These are phyloP conservation scores for Sugiyamaella grinbergsii DNA, from an alignment of 1,139 yeast species.

Conservation along the genomic window DNA sequence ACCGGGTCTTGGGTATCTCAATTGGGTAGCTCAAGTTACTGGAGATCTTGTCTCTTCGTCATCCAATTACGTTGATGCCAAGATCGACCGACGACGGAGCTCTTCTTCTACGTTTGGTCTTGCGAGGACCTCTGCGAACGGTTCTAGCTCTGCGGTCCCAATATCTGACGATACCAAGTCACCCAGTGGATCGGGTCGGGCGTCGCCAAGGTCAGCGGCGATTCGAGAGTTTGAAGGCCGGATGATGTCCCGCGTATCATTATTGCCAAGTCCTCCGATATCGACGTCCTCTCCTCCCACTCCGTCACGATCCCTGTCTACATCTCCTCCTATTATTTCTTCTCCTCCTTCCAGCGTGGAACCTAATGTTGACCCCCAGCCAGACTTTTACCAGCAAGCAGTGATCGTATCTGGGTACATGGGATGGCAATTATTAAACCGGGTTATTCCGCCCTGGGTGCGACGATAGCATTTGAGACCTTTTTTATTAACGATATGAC, in stretches of 20 bases:
- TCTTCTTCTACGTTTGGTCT: background rate
- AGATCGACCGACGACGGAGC: conserved; percentile 16
- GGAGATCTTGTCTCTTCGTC: conserved; percentile 33
- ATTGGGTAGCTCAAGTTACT: conserved; percentile 32
- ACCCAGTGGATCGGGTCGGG: conserved; percentile 1
- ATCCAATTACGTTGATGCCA: conserved; percentile 29
- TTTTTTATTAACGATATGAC: background rate
- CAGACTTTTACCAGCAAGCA: conserved; percentile 34
- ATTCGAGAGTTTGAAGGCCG: conserved; percentile 8
- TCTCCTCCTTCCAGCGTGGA: background rate
- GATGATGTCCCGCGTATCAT: background rate
- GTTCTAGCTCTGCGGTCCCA: too few species aligned
- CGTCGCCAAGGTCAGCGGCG: conserved; percentile 1
- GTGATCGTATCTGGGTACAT: conserved; percentile 34
- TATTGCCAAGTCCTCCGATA: background rate
- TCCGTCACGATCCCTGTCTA: background rate
- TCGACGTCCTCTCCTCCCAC: background rate
- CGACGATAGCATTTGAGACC: conserved; percentile 16
- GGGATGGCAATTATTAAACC: conserved; percentile 33
- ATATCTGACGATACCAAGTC: background rate
- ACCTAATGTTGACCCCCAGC: conserved; percentile 16
- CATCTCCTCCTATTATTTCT: background rate
- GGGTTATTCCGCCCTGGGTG: conserved; percentile 30
- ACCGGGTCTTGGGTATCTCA: conserved; percentile 24
- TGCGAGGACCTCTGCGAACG: too few species aligned